A percentile compares a stretch with the other conserved stretches of the same genome.
These are phyloP conservation scores for Myriangium duriaei DNA, from an alignment of 2,329 filamentous ascomycete species.

Conservation along the genomic window DNA sequence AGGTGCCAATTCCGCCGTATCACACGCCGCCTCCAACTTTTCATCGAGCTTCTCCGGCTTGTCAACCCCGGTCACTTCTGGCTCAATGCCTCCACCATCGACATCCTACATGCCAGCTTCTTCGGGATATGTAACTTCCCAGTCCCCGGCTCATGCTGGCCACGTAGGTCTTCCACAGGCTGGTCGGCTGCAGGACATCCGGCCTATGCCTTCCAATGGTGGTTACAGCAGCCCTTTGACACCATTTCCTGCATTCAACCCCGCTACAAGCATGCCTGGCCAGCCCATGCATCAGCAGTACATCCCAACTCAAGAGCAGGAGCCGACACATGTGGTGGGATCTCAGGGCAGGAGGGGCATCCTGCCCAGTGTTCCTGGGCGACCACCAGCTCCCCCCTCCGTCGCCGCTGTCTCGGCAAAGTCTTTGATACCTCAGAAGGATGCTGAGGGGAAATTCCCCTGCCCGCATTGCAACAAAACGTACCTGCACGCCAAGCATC, in stretches of 20 bases:
- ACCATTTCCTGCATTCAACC: slow-evolving; percentile 25
- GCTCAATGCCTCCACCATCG: slow-evolving; percentile 24
- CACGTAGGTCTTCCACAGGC: slow-evolving; percentile 13
- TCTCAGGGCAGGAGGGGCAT: slow-evolving; percentile 89
- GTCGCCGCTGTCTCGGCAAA: slow-evolving; percentile 54
- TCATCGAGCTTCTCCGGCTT: slow-evolving; percentile 18
- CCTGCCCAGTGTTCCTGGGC: slow-evolving; percentile 76
- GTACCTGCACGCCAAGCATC: slow-evolving; percentile 91
- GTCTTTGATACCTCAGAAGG: slow-evolving; percentile 82
- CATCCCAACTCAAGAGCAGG: slow-evolving; percentile 32
- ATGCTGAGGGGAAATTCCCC: slow-evolving; percentile 94
- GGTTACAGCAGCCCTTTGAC: slow-evolving; percentile 23
- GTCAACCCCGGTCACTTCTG: slow-evolving; percentile 17
- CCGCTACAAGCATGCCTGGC: slow-evolving; percentile 15
- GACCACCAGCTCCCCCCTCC: slow-evolving; percentile 61
- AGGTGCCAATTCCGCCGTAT: slow-evolving; percentile 17
- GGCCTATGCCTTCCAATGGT: slow-evolving; percentile 26
- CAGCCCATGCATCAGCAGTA: slow-evolving; percentile 23
- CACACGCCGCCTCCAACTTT: slow-evolving; percentile 21
- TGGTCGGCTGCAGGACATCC: slow-evolving; percentile 26
- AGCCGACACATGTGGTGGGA: slow-evolving; percentile 83
- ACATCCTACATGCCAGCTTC: slow-evolving; percentile 17
- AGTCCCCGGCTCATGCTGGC: slow-evolving; percentile 20
- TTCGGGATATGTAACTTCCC: slow-evolving; percentile 15
- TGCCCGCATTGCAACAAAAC: slow-evolving; percentile 98